Percentiles rank a stretch among this genome's conserved stretches.
Conservation (phyloP, 2,329 filamentous ascomycete genomes). For the Magnaporthiopsis rhizophila region DNA sequence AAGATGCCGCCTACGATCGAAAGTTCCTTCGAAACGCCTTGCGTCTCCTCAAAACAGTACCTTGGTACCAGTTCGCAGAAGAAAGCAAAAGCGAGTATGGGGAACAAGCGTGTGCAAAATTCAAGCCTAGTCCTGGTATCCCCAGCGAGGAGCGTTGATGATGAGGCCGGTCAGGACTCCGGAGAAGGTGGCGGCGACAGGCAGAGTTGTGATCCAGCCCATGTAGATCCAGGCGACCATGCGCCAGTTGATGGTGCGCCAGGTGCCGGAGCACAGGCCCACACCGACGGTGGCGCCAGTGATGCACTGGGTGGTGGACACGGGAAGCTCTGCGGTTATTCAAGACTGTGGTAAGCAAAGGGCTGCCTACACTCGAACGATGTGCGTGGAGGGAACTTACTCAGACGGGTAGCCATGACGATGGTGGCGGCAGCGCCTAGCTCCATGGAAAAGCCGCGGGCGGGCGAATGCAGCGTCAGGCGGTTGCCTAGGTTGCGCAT, state of each 20-base stretch:
- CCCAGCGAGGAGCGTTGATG: slow-evolving; percentile 50
- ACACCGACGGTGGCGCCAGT: slow-evolving; percentile 55
- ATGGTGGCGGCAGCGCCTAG: slow-evolving; percentile 54
- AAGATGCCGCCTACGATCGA: no score
- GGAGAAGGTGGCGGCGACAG: slow-evolving; percentile 46
- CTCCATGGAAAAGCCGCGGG: slow-evolving; percentile 48
- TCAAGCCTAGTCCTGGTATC: slow-evolving; percentile 7
- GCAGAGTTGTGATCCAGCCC: slow-evolving; percentile 55
- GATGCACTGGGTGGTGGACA: slow-evolving; percentile 59
- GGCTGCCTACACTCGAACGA: background rate
- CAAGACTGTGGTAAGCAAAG: background rate
- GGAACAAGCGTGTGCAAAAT: background rate
- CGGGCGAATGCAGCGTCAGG: slow-evolving; percentile 48
- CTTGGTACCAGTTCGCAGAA: no score
- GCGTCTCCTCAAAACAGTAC: no score
- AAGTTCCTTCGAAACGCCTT: no score
- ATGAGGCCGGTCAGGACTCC: slow-evolving; percentile 55
- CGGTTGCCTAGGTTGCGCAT: slow-evolving; percentile 52
- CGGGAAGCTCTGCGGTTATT: slow-evolving; percentile 38
- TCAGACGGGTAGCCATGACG: slow-evolving; percentile 53
- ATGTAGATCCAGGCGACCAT: slow-evolving; percentile 52
- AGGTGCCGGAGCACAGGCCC: slow-evolving; percentile 51
- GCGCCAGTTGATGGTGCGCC: slow-evolving; percentile 54
- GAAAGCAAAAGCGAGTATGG: no score
- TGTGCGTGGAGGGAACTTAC: slow-evolving; percentile 21